Evolutionary conservation across 176 grass and related monocot genomes (phyloP), one percentile per base, ranked within the genome.

Genomic region (Musa schizocarpa): DNA sequence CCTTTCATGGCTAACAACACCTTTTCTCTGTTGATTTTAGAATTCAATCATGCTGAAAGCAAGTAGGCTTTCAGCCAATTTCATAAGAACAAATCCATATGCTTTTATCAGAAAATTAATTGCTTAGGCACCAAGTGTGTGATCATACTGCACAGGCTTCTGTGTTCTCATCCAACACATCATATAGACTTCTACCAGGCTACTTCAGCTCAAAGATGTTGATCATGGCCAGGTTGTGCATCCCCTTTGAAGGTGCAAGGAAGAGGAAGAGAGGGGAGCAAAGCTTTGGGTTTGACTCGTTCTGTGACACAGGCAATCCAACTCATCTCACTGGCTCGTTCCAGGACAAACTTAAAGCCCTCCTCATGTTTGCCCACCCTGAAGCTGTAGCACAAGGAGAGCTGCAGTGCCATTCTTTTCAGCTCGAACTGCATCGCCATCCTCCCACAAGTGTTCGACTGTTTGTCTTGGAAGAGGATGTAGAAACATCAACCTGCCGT

Each of bases 401-500:
- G 65, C 74, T 82, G 81, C 81, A 75, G 76, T 89, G 84, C 77
- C 90, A 86, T 84, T 94, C 86, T 23, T 98, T 98, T 86, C 88
- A 91, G 74, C 82, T 91, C 9, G 84, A 93, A 84, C 84, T 91
- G 53, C 84, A 81, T 73, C 86, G 72, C 76, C 90, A 91, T 80
- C 88, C 87, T 11, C 90, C 81, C 0, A 85, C 85, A 54, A 77
- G 85, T 49, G 73, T 91, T 49, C 81, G 82, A 81, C 66, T 91
- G 80, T 85, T 98, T 71, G 73, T 98, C 51, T 80, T 94, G 27
- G 90, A 98, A 83, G 94, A 93, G 82, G 84, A 86, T 21, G 95
- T 87, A 53, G 89, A 29, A 43, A 82, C 72, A n/a, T 93, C 82
- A 54, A 76, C 78, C 12, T 76, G 74, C 51, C 86, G 34, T 69